Base-by-base conservation (phyloP, 2,329 filamentous ascomycete species). In the Furcasterigmium sp. region DNA sequence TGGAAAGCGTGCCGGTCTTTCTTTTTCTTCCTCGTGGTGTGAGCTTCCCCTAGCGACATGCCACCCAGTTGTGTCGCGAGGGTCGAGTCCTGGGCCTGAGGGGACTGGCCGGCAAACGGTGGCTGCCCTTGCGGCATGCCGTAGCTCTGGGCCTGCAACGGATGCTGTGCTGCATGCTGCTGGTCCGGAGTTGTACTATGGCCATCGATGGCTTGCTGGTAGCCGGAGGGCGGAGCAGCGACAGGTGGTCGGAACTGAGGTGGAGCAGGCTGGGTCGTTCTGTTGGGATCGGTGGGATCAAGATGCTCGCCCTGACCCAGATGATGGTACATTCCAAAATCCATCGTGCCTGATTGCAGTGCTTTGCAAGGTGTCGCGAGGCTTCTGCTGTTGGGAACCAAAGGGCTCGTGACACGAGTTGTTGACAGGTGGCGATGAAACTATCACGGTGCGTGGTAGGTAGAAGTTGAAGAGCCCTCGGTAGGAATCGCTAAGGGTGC, bases 1-100 rank as follows among this genome's bases (percentile, higher is more conserved):
- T 97, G 91, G 64, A 95, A 87, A 50, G 91, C 91, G 67, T 97
- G 91, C 46, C 89, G 81, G 62, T 96, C 86, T 76, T 95, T 96
- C 80, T 95, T 97, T 75, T 91, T 88, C 64, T 74, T 85, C 61
- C 81, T 75, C 32, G 32, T 35, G 45, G 66, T 67, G 28, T 72
- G 69, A 37, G 72, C 65, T 34, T 75, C 70, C 10, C 45, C 49
- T 34, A 95, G 69, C 32, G 75, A 82, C 76, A 94, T 79, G 47
- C 81, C 82, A 34, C 84, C 83, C 84, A 95, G 85, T 63, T 94
- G 89, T 43, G 81, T 76, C 37, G 82, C 75, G 46, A 89, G 61
- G 14, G 70, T 72, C 43, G 59, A 66, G 54, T 80, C 75, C 45
- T 65, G 66, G 43, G 61, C 57, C 32, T 61, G 58, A 18, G 61